Conservation (phyloP, 1,284 basidiomycete genomes). For the Coniferiporia weirii region DNA sequence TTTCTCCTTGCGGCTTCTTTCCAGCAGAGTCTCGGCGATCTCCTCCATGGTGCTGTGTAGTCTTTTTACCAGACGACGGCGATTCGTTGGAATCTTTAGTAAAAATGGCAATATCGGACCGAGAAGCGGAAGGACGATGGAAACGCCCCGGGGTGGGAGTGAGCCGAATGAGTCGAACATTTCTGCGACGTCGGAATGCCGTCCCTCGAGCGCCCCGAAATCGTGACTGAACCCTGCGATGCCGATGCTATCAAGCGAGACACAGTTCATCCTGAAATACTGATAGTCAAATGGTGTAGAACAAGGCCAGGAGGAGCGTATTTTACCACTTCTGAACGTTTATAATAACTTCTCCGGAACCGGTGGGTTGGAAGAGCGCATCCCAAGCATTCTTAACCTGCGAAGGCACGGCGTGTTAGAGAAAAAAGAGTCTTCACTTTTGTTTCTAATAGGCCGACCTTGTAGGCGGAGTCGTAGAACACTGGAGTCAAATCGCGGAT, state of each 20-base stretch:
- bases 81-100: constrained; percentile 38
- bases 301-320: neutral
- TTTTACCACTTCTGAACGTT: constrained; percentile 51
- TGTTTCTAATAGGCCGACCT: constrained; percentile 31
- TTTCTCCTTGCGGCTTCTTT: constrained; percentile 37
- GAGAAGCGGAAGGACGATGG: constrained; percentile 35
- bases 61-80: constrained; percentile 30
- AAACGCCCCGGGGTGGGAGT: constrained; percentile 22
- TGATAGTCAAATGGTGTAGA: neutral
- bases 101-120: constrained; percentile 39
- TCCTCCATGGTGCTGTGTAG: constrained; percentile 38
- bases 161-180: constrained; percentile 41
- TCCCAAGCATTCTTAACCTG: constrained; percentile 52
- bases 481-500: constrained; percentile 32
- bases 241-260: constrained; percentile 53
- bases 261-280: constrained; percentile 39
- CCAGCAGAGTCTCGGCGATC: constrained; percentile 44
- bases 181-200: constrained; percentile 38
- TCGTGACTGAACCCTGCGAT: constrained; percentile 55
- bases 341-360: constrained; percentile 33
- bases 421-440: neutral
- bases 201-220: constrained; percentile 48
- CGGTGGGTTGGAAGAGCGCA: constrained; percentile 32
- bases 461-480: constrained; percentile 43
- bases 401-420: neutral